Percentiles rank a stretch among this genome's conserved stretches.
phyloP scores from a whole-genome alignment of 179 eudicot genomes.

The Amaranthus tricolor region DNA sequence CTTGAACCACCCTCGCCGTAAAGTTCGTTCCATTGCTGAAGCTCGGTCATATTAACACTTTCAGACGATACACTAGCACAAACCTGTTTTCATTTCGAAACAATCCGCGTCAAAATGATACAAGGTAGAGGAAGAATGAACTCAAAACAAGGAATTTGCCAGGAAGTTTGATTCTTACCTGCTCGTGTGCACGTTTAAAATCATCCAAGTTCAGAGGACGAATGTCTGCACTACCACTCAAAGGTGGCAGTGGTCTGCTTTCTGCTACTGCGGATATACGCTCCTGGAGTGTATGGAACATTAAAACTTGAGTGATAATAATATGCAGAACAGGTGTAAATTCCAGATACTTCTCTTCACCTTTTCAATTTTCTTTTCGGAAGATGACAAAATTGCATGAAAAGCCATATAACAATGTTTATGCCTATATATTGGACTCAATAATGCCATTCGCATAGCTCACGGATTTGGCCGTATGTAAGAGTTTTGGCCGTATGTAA shows the following conservation, averaged over 20 bases:
- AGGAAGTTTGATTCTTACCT: conserved; percentile 33
- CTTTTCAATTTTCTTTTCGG: too few relatives aligned
- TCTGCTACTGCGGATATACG: conserved; percentile 61
- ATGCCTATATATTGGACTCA: neutral
- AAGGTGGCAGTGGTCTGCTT: conserved; percentile 61
- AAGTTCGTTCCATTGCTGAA: conserved; percentile 82
- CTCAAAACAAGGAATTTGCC: neutral
- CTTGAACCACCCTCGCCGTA: conserved; percentile 92
- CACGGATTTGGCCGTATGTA: neutral
- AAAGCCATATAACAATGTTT: too few relatives aligned
- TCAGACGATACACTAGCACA: conserved; percentile 90
- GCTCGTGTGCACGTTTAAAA: conserved; percentile 76
- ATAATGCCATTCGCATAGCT: neutral
- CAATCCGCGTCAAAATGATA: neutral
- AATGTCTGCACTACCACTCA: conserved; percentile 65
- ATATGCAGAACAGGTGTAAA: too few relatives aligned
- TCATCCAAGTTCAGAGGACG: conserved; percentile 71
- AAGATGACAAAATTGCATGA: too few relatives aligned
- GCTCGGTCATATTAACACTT: conserved; percentile 81
- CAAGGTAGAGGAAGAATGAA: neutral
- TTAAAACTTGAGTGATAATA: too few relatives aligned
- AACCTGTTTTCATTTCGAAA: conserved; percentile 37
- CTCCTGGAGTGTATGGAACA: conserved; percentile 47
- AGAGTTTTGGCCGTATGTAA: too few relatives aligned
- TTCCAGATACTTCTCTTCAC: too few relatives aligned